Evolutionary conservation across 768 basidiomycete species (phyloP), one percentile per base, ranked within the genome.

Genomic region (Lactifluus echinatus): DNA sequence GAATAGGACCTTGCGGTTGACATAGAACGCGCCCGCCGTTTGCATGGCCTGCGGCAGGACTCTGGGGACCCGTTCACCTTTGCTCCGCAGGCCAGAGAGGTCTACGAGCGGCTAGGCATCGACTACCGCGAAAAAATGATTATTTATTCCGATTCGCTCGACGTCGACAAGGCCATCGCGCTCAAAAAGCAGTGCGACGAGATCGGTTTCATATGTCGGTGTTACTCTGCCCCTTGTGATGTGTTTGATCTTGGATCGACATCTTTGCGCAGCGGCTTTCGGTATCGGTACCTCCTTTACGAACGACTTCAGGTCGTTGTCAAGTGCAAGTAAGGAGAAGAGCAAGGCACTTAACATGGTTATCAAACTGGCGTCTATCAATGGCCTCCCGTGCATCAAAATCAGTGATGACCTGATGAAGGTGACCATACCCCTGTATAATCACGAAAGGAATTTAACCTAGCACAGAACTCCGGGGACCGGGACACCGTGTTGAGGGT

Each of bases 261-360:
- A 51, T 21, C 8, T 37, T 24, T 28, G 37, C 43, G 15, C 52
- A 95, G 93, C 84, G 50, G 79, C 85, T 0, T 98, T 93, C 68
- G 96, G 96, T 8, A 93, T 98, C 43, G 96, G 96, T 1, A 99
- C 96, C 0, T 86, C 78, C 68, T 70, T 97, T 8, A 92, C 93
- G 15, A 97, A 96, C 66, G 93, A 96, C 70, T 96, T 94, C 73
- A 66, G 61, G 64, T 73, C 65, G 44, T 67, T 60, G 68, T 78
- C 72, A 53, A 73, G 73, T 8, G 64, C 71, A 28, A 69, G 78
- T 64, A 66, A 64, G 68, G 79, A 80, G 66, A 82, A 81, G 71
- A 91, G 87, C 72, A 87, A 82, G 66, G 80, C 92, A 21, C 69
- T 96, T 61, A 96, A 95, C 66, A 97, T 98, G 67, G 95, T 99